A percentile compares a stretch with the other conserved stretches of the same genome.
phyloP scores from a whole-genome alignment of 108 stramenopile species.

The Nitzschia putrida region DNA sequence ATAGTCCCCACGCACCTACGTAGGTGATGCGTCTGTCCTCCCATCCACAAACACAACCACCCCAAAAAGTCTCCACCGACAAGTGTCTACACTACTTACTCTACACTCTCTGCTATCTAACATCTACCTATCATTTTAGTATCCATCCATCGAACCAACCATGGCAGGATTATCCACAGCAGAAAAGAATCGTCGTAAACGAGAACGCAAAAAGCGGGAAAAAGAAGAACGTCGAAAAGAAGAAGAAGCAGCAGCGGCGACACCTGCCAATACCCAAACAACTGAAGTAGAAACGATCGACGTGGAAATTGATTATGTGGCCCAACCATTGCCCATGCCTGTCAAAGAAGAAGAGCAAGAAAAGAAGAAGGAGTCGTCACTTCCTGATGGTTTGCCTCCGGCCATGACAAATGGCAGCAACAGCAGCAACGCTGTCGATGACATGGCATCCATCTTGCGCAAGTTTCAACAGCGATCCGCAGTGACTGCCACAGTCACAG shows the following conservation, averaged over 20 bases:
- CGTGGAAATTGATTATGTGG: constrained; percentile 85
- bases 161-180: constrained; percentile 73
- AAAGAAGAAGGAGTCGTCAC: not conserved
- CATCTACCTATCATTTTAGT: too few relatives aligned
- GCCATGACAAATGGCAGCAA: not conserved
- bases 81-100: too few relatives aligned
- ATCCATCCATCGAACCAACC: not conserved
- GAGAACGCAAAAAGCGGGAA: constrained; percentile 80
- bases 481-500: constrained; percentile 28
- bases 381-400: constrained; percentile 36
- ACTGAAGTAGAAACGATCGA: constrained; percentile 18
- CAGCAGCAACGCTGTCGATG: constrained; percentile 5
- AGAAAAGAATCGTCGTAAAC: constrained; percentile 80
- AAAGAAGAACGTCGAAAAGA: constrained; percentile 42
- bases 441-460: constrained; percentile 53
- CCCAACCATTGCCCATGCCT: constrained; percentile 38
- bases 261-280: constrained; percentile 11
- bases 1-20: too few relatives aligned
- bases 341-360: not conserved
- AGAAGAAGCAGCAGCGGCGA: constrained; percentile 21
- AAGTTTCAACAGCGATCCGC: constrained; percentile 66
- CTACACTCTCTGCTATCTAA: too few relatives aligned
- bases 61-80: too few relatives aligned
- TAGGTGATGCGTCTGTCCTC: too few relatives aligned
- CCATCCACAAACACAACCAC: too few relatives aligned